Evolutionary conservation across 1,284 basidiomycete species (phyloP).

Genomic region (Amylostereum chailletii): DNA sequence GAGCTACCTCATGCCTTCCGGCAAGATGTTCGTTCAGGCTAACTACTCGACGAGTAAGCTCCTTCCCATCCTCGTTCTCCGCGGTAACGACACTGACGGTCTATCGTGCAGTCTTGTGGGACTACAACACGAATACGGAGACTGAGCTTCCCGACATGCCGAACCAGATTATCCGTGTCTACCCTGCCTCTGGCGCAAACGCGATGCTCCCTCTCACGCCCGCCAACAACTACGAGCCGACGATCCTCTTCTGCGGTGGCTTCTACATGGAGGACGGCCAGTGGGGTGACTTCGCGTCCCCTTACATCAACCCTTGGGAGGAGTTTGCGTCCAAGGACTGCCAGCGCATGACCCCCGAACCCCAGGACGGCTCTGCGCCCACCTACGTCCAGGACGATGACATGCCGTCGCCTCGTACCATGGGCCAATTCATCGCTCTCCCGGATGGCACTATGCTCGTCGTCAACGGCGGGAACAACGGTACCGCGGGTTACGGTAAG

Average conservation of each 20-base stretch:
- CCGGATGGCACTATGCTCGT: constrained; percentile 70
- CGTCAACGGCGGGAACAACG: constrained; percentile 74
- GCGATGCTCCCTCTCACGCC: constrained; percentile 90
- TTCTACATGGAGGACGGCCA: constrained; percentile 63
- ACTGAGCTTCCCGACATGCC: constrained; percentile 57
- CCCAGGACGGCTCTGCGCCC: constrained; percentile 46
- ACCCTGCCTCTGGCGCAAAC: constrained; percentile 86
- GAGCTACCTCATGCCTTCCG: constrained; percentile 79
- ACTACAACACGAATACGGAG: constrained; percentile 52
- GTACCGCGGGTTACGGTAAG: constrained; percentile 64
- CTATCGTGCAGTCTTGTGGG: constrained; percentile 46
- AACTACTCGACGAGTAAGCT: constrained; percentile 68
- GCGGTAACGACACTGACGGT: too few relatives aligned
- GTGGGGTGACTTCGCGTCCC: constrained; percentile 68
- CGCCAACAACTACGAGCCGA: constrained; percentile 81
- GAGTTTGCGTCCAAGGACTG: constrained; percentile 58
- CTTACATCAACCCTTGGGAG: constrained; percentile 56
- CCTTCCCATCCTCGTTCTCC: constrained; percentile 12
- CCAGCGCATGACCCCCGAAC: constrained; percentile 76
- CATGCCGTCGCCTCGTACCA: constrained; percentile 68
- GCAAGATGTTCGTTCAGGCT: constrained; percentile 79
- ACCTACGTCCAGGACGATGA: constrained; percentile 65
- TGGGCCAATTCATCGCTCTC: constrained; percentile 82
- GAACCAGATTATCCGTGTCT: constrained; percentile 67
- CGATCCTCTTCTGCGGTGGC: constrained; percentile 87